Conservation (phyloP, 441 rosid species). For the Geranium incanum region DNA sequence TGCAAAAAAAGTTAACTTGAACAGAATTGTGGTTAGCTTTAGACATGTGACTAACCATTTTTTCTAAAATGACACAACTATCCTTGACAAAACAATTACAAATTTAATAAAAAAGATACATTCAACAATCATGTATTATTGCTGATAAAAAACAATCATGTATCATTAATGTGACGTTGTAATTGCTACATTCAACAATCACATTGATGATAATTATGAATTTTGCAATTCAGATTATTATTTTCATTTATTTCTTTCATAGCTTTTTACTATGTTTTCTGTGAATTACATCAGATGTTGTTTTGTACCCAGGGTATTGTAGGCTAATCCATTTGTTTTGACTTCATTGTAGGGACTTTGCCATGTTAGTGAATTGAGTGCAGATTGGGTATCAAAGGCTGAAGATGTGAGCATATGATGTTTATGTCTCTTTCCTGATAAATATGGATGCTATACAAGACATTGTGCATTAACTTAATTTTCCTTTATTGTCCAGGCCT, state of each 20-base stretch:
- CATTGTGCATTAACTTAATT: constrained; percentile 9
- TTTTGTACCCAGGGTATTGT: neutral
- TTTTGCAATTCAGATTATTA: neutral
- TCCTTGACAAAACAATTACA: no score
- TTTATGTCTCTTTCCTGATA: constrained; percentile 8
- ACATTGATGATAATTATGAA: constrained; percentile 5
- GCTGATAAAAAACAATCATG: no score
- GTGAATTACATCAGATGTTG: neutral
- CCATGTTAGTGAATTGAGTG: constrained; percentile 90
- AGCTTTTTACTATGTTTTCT: neutral
- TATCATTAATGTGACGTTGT: neutral
- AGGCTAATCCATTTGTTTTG: constrained; percentile 3
- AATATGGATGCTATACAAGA: neutral
- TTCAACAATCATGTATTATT: no score
- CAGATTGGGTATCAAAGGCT: constrained; percentile 81
- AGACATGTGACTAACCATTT: no score
- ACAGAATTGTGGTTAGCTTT: no score
- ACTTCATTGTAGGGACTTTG: constrained; percentile 76
- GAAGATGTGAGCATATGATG: constrained; percentile 68
- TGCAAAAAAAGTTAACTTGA: no score
- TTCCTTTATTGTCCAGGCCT: constrained; percentile 41
- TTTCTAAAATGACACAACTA: no score
- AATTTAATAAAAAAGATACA: no score
- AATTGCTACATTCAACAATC: neutral
- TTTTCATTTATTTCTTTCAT: neutral